Conservation (phyloP, 192 early-diverging fungal genomes). For the Borealophlyctis nickersoniae region DNA sequence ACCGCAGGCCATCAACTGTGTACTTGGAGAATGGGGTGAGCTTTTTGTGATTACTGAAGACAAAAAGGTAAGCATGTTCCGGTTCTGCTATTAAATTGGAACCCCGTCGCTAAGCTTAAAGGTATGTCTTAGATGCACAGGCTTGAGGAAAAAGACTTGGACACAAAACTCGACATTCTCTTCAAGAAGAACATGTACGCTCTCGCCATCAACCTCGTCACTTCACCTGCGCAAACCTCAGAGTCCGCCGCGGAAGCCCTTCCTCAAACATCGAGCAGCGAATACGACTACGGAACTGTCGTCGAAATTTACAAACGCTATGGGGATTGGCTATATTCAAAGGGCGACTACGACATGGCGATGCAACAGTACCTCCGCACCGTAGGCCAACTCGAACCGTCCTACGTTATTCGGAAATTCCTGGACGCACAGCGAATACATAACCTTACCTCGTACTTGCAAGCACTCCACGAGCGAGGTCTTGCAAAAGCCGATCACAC, state of each 20-base stretch:
- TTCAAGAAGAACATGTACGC: slow-evolving; percentile 89
- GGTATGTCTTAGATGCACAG: slow-evolving; percentile 59
- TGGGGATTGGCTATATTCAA: slow-evolving; percentile 86
- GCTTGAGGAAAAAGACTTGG: slow-evolving; percentile 83
- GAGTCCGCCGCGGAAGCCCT: not conserved
- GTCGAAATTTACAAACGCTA: slow-evolving; percentile 92
- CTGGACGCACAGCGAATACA: slow-evolving; percentile 90
- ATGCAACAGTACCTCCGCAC: slow-evolving; percentile 92
- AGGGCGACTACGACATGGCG: slow-evolving; percentile 77
- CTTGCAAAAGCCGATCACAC: slow-evolving; percentile 95
- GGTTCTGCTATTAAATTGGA: slow-evolving; percentile 12
- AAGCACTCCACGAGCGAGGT: slow-evolving; percentile 80
- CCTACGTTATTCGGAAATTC: slow-evolving; percentile 96
- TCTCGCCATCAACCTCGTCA: slow-evolving; percentile 81
- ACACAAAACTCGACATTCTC: slow-evolving; percentile 81
- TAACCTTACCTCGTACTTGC: slow-evolving; percentile 84
- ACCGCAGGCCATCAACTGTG: slow-evolving; percentile 44
- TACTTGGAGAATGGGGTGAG: slow-evolving; percentile 86
- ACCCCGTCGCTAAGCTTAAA: not conserved
- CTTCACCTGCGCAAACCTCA: slow-evolving; percentile 18
- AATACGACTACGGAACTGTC: slow-evolving; percentile 77
- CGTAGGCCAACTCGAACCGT: slow-evolving; percentile 89
- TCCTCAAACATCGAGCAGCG: not conserved
- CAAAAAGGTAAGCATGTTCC: slow-evolving; percentile 51
- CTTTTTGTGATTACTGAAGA: slow-evolving; percentile 80